Base-by-base conservation (phyloP, 768 basidiomycete species). In the Tylopilus sp. region DNA sequence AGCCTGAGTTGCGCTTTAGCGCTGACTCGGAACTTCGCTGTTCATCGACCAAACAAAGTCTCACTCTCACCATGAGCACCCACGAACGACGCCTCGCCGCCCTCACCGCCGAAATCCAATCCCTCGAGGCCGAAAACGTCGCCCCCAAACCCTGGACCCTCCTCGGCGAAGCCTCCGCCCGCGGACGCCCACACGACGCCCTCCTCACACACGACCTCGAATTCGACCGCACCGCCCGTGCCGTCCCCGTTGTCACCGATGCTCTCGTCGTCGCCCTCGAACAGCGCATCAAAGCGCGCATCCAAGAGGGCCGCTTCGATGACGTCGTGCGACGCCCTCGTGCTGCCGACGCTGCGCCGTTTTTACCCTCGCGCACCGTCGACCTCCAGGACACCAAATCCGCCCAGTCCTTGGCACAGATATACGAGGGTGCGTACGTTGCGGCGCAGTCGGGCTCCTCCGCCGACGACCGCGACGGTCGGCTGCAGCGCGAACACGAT, bases 141-240 rank as follows among this genome's bases (percentile, higher is more conserved):
- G 85, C 82, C 2, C 77, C 82, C 45, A 98, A 98, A 70, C 85
- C 91, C 53, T 99, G 97, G 97, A 85, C 85, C 6, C 77, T 97
- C 25, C 81, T 90, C 75, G 95, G 97, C 43, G 95, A 98, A 70
- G 91, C 92, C 28, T 81, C 80, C 20, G 81, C 92, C 6, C 80
- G 85, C 36, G 70, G 85, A 39, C 80, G 97, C 46, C 95, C 97
- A 4, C 83, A 91, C 65, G 94, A 99, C 68, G 88, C 90, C 9
- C 75, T 98, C 18, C 78, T 99, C 12, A 91, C 91, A 67, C 90
- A 98, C 65, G 91, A 97, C 68, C 79, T 99, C 26, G 95, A 98
- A 50, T 98, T 94, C 57, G 97, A 98, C 53, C 86, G 92, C 25
- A 82, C 86, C 21, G 82, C 85, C 73, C 95, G 93, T 69, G 78